Conservation (phyloP, 2,329 filamentous ascomycete species). For the Penicillium oxalicum region DNA sequence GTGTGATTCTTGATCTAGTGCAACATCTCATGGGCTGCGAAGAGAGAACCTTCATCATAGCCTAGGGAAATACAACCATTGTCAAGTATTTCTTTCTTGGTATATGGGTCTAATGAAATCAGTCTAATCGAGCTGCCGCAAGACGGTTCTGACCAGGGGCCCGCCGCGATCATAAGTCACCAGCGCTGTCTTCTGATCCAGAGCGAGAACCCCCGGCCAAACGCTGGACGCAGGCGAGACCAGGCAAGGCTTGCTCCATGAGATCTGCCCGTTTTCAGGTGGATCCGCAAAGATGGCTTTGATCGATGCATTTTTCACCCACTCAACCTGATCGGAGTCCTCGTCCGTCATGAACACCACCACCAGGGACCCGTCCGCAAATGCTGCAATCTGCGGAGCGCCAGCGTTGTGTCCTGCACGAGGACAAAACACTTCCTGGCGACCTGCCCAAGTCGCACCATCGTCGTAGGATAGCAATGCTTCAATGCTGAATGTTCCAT, state of each 20-base stretch:
- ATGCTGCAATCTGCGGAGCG: slow-evolving; percentile 42
- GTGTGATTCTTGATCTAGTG: no score
- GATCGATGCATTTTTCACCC: slow-evolving; percentile 39
- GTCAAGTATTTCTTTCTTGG: no score
- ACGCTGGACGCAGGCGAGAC: slow-evolving; percentile 30
- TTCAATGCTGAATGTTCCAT: slow-evolving; percentile 40
- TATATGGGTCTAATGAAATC: no score
- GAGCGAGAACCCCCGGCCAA: slow-evolving; percentile 37
- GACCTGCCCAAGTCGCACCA: slow-evolving; percentile 36
- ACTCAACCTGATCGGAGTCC: slow-evolving; percentile 31
- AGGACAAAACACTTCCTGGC: slow-evolving; percentile 40
- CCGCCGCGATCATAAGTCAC: slow-evolving; percentile 28
- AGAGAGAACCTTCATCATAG: no score
- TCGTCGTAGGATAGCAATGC: slow-evolving; percentile 44
- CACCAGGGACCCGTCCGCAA: slow-evolving; percentile 37
- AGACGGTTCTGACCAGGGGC: slow-evolving; percentile 23
- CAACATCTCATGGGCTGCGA: no score
- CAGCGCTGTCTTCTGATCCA: slow-evolving; percentile 24
- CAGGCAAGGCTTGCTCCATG: slow-evolving; percentile 29
- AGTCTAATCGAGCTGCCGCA: slow-evolving; percentile 14
- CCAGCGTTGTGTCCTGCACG: slow-evolving; percentile 39
- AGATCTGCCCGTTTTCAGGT: slow-evolving; percentile 28
- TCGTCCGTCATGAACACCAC: slow-evolving; percentile 47
- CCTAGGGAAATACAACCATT: no score
- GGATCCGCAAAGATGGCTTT: slow-evolving; percentile 38